Base-by-base conservation (phyloP, 2,329 filamentous ascomycete genomes). In the Teratosphaeria zuluensis region DNA sequence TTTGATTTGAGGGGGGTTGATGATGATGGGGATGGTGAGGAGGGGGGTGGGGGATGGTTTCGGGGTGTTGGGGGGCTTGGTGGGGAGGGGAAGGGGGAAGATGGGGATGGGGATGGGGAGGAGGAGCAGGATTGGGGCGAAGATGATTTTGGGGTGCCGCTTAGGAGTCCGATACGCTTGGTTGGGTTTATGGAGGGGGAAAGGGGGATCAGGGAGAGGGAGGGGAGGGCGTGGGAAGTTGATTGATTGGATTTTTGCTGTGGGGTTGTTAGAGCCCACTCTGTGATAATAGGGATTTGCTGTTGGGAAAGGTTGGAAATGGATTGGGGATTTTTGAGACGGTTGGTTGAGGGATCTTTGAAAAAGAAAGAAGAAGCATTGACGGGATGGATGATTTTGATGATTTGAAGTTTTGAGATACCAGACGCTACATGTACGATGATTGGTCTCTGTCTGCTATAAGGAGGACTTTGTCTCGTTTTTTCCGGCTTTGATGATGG, bases 91-190 rank as follows among this genome's bases (percentile, higher is more conserved):
- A 60, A 60, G 54, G 66, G 65, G 12, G 64, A 64, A n/a, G n/a
- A 2, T 28, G 24, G 24, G 2, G 24, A 4, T 12, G 62, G 57
- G 1, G 63, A 59, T 14, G 62, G 58, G 5, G 61, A 60, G 54
- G 66, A 66, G 12, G 64, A 64, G 53, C 61, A 58, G 57, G 67
- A 68, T 5, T 65, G 64, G 61, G 82, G 82, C 63, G 79, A 82
- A 61, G 82, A 86, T 62, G 83, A 85, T 61, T 83, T 78, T 68
- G 80, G 80, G 1, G 77, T 81, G 56, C 77, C 77, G 9, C 66
- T 81, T 42, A 60, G 62, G 42, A 72, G 67, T 62, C 68, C 68
- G 0, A 61, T 70, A 3, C 59, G 68, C 55, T 54, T 69, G 19
- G 63, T 58, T 35, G 55, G 59, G 8, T 53, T 64, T 48, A 14